These are phyloP conservation scores for Cytospora paraplurivora DNA, from an alignment of 2,329 filamentous ascomycete genomes.

Conservation along the genomic window DNA sequence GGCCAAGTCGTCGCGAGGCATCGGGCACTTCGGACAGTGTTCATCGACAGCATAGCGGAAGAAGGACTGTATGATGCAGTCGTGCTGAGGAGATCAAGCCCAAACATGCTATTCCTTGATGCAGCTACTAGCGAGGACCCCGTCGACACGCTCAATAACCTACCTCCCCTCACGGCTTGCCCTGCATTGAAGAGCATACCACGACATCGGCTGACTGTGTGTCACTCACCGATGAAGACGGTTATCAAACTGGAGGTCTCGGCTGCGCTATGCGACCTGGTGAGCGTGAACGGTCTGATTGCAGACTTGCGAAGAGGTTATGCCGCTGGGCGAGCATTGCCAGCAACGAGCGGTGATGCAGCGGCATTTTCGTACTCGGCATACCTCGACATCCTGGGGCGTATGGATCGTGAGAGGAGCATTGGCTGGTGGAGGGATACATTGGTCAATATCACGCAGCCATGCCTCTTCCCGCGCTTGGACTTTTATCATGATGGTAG, in stretches of 20 bases:
- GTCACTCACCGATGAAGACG: conserved; percentile 46
- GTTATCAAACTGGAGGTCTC: conserved; percentile 54
- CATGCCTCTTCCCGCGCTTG: conserved; percentile 51
- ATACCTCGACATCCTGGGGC: conserved; percentile 42
- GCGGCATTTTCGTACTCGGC: conserved; percentile 42
- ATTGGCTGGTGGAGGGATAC: conserved; percentile 50
- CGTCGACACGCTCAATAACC: conserved; percentile 42
- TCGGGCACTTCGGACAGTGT: conserved; percentile 51
- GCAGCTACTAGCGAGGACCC: conserved; percentile 43
- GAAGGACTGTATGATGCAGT: conserved; percentile 54
- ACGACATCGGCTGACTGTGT: conserved; percentile 54
- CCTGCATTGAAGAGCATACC: conserved; percentile 42
- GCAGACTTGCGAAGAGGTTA: conserved; percentile 51
- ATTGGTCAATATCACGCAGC: conserved; percentile 39
- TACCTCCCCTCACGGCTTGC: conserved; percentile 45
- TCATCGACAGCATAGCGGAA: conserved; percentile 52
- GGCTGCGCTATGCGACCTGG: conserved; percentile 53
- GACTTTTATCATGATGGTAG: conserved; percentile 32
- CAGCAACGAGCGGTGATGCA: conserved; percentile 30
- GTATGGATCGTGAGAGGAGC: conserved; percentile 39
- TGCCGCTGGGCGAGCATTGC: conserved; percentile 41
- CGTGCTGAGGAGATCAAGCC: conserved; percentile 49
- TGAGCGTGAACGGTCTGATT: conserved; percentile 50
- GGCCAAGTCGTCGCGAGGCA: conserved; percentile 50
- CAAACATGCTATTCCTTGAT: conserved; percentile 57